Base-by-base conservation (phyloP, 495 filamentous ascomycete genomes). In the Delitschia confertaspora region DNA sequence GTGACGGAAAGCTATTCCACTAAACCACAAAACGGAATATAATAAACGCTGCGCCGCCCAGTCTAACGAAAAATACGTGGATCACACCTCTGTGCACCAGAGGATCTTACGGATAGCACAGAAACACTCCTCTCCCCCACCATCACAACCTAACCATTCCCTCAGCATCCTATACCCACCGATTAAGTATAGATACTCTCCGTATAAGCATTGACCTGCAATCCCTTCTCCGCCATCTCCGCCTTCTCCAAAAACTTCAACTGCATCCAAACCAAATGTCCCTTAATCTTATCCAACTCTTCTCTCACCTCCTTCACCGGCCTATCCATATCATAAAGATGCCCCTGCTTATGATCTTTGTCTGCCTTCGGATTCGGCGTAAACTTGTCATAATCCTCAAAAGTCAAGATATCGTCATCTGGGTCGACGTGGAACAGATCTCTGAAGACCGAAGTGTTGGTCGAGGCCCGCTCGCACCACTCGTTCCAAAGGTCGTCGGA, bases 241-340 rank as follows among this genome's bases (percentile, higher is more conserved):
- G 81, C 88, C 51, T 94, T 82, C 47, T 70, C 66, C 56, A 95
- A 62, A 56, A 93, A 96, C 29, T 89, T 76, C 51, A 95, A 56
- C 34, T 87, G 88, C 81, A 95, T 85, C 89, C 89, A 95, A 0
- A 98, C 88, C 20, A 98, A 60, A 69, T 95, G 91, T 0, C 89
- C 91, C 61, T 76, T 82, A 58, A 95, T 76, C 49, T 74, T 65
- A 56, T 85, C 80, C 23, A 98, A 67, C 61, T 86, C 85, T 57
- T 71, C 51, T 17, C 83, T 71, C 10, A 93, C 77, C 33, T 89
- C 79, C 17, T 74, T 61, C 0, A 72, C 70, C 0, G 83, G 78
- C 49, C 80, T 70, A 65, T 77, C 84, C 8, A 72, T 73, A 56
- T 89, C 83, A 57, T 82, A 91, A 42, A 95, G 70, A 64, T 95